Conservation (phyloP, 495 filamentous ascomycete genomes). For the Saxispiralis lemnorum region DNA sequence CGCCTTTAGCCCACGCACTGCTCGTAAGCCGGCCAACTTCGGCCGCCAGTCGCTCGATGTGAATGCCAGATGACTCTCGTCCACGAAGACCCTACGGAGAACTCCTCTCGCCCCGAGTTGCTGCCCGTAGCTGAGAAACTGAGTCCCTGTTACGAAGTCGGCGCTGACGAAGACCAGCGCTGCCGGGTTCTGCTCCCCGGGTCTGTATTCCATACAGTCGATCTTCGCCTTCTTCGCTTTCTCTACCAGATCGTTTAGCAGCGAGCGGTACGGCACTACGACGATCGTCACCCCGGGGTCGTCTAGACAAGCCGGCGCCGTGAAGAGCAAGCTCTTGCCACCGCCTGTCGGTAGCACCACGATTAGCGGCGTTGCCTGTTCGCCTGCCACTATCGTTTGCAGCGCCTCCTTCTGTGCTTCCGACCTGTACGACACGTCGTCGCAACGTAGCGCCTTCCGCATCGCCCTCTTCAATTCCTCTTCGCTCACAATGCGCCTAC, state of each 20-base stretch:
- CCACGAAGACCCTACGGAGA: too few species aligned
- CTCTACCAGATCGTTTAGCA: neutral
- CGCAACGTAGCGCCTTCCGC: neutral
- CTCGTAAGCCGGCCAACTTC: too few species aligned
- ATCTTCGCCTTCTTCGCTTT: neutral
- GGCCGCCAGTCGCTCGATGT: too few species aligned
- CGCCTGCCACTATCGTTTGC: neutral
- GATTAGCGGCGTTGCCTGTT: neutral
- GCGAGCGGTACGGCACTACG: conserved; percentile 1
- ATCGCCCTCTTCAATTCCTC: neutral
- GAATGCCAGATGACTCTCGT: too few species aligned
- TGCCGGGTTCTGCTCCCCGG: neutral
- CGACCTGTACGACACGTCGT: neutral
- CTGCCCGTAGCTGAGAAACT: conserved; percentile 2
- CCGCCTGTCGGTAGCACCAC: conserved; percentile 3
- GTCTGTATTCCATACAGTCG: neutral
- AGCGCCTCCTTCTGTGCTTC: neutral
- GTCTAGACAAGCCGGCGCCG: neutral
- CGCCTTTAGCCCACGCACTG: too few species aligned
- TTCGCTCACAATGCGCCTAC: neutral
- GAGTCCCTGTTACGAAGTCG: neutral
- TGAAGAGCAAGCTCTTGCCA: conserved; percentile 6
- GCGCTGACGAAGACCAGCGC: conserved; percentile 1
- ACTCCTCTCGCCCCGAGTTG: neutral
- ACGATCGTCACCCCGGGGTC: conserved; percentile 1